These are phyloP conservation scores for Phytophthora capsici DNA, from an alignment of 352 stramenopile genomes.

Conservation along the genomic window DNA sequence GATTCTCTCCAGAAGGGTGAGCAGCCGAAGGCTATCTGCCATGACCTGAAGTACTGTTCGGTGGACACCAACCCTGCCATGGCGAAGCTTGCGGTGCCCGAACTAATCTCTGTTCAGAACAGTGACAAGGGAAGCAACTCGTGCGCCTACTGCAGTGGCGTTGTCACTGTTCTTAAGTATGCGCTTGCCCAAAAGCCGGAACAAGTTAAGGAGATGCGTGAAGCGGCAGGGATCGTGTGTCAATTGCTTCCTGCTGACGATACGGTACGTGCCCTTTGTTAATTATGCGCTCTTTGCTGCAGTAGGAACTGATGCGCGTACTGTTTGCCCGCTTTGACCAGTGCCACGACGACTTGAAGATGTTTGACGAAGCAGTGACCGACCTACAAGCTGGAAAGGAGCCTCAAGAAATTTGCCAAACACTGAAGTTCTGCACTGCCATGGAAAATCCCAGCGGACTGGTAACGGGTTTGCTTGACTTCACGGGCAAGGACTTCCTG, in stretches of 20 bases:
- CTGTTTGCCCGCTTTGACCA: constrained; percentile 20
- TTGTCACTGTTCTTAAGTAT: constrained; percentile 70
- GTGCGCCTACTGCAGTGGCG: constrained; percentile 68
- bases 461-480: constrained; percentile 45
- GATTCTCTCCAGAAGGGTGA: constrained; percentile 74
- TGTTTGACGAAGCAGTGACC: constrained; percentile 64
- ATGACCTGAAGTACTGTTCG: constrained; percentile 71
- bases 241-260: constrained; percentile 70
- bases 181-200: constrained; percentile 64
- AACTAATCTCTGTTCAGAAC: constrained; percentile 16
- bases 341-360: constrained; percentile 72
- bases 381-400: constrained; percentile 62
- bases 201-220: constrained; percentile 63
- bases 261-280: constrained; percentile 40
- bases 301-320: background rate
- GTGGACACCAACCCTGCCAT: constrained; percentile 23
- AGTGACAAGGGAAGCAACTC: constrained; percentile 37
- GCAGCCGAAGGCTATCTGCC: constrained; percentile 61
- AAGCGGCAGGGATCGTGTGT: constrained; percentile 71
- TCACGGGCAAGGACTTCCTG: constrained; percentile 47
- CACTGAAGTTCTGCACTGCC: constrained; percentile 55
- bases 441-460: constrained; percentile 21
- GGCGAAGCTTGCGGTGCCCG: constrained; percentile 20
- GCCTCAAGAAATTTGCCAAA: constrained; percentile 63
- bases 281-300: background rate